Base-by-base conservation (phyloP, 306 rosid genomes). In the Calophaca sinica region DNA sequence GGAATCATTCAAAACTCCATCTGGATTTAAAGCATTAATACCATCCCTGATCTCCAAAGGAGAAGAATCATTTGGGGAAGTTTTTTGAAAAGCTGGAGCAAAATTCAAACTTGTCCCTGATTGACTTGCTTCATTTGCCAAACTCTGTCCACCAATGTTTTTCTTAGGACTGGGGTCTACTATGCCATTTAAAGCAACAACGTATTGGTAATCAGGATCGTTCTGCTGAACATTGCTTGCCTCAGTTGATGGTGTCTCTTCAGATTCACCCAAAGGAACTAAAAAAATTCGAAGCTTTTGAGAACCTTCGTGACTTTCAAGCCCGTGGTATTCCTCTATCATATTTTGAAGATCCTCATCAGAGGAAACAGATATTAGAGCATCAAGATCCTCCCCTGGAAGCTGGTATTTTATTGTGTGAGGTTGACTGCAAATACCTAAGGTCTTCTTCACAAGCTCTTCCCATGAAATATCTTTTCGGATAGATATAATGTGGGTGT, bases 371-470 rank as follows among this genome's bases (percentile, higher is more conserved):
- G 96, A 88, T 78, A 90, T 90, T 80, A 90, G 83, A 72, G 93
- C 87, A 79, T 90, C 96, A 66, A 88, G 91, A 88, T 90, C 96
- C 83, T 90, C 93, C 51, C 87, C 91, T 9, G 96, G 96, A 81
- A 90, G 91, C 84, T 90, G 93, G 86, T 90, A 90, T 78, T 88
- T 90, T 57, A 90, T 90, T 10, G 87, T 54, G 86, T 87, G 93
- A 73, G 86, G 90, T 55, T 88, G 91, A 58, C 38, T 82, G 76
- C 88, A 90, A 80, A 90, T 78, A 52, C 87, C 75, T 45, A 72
- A 82, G 66, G 96, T 90, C 81, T 84, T 90, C 68, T 76, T 82
- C 69, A 84, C 79, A 75, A 90, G 90, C 76, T 82, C 88, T 78
- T 78, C 77, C 96, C 91, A 86, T 1, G 86, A 78, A 54, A 80